Evolutionary conservation across 2,329 filamentous ascomycete species (phyloP), one percentile per base, ranked within the genome.

Genomic region (Pseudogymnoascus sp.): DNA sequence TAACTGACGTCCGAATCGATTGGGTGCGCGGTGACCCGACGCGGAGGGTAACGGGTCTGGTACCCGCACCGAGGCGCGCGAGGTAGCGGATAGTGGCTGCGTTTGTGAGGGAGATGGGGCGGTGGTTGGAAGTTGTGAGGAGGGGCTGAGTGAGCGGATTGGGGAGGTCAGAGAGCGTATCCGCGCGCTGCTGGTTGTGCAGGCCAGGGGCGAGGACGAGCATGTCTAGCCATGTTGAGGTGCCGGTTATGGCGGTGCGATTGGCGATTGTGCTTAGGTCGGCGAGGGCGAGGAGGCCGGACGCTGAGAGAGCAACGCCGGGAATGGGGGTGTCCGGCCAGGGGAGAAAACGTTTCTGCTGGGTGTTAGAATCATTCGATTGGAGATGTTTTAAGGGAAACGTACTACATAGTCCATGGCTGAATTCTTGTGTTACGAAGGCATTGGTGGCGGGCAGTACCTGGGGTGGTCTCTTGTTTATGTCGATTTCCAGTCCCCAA

Each of bases 171-270:
- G 69, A 76, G 72, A 74, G 77, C 4, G 75, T 69, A 11, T 81
- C 75, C 8, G 81, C 82, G 3, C 78, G 76, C 65, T 86, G 81
- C 65, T 86, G 82, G 65, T 80, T 80, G 70, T 87, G 84, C 58
- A 86, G 68, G 0, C 84, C 84, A 0, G 84, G 84, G 1, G 80
- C 82, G 2, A 87, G 75, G 11, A 86, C 74, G 9, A 87, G 74
- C 6, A 74, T 74, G 68, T 86, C 84, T 0, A 83, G 72, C 74
- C 80, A 81, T 2, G 77, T 79, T 1, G 81, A 79, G 2, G 80
- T 81, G 25, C 83, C 83, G 2, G 76, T 78, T 47, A 85, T 74
- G 14, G 77, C 78, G 2, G 83, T 86, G 6, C 82, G 77, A 54
- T 79, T 74, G 5, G 81, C 79, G 25, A 85, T 74, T 2, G 80